These are phyloP conservation scores for Trichoderma gracile DNA, from an alignment of 2,329 filamentous ascomycete species.

Conservation along the genomic window DNA sequence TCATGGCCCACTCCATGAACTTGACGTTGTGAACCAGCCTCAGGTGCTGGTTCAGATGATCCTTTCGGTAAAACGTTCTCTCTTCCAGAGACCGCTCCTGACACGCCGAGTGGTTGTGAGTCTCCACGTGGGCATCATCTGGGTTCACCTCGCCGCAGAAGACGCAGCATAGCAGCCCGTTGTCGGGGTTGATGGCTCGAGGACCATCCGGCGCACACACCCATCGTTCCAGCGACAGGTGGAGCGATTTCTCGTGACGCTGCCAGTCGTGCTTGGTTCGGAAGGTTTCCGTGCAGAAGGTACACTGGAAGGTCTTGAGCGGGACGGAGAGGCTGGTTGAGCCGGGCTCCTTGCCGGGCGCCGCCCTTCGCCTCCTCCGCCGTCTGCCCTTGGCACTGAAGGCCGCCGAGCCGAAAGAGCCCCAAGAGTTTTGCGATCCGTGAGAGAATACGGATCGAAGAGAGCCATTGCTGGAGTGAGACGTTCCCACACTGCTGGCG, in stretches of 20 bases:
- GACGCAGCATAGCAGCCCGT: constrained; percentile 57
- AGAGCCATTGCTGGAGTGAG: constrained; percentile 59
- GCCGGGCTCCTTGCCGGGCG: constrained; percentile 38
- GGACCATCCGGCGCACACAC: constrained; percentile 62
- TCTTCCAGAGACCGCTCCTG: constrained; percentile 64
- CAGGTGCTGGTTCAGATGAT: constrained; percentile 66
- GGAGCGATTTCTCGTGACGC: constrained; percentile 68
- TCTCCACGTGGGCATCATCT: constrained; percentile 37
- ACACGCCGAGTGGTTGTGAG: constrained; percentile 56
- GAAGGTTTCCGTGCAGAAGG: constrained; percentile 69
- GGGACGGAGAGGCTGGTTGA: constrained; percentile 43
- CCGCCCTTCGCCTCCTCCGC: constrained; percentile 49
- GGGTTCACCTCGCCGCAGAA: constrained; percentile 60
- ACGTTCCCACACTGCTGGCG: constrained; percentile 61
- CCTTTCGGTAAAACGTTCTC: constrained; percentile 66
- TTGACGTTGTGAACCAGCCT: constrained; percentile 64
- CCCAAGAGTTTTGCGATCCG: constrained; percentile 58
- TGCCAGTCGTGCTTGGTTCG: constrained; percentile 70
- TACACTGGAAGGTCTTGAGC: constrained; percentile 64
- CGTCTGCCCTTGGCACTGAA: constrained; percentile 48
- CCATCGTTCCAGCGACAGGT: constrained; percentile 65
- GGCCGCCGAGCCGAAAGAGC: constrained; percentile 50
- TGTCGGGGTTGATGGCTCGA: constrained; percentile 58
- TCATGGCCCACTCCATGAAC: constrained; percentile 64
- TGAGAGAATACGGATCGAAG: constrained; percentile 61